Conservation (phyloP, 257 asterid species). For the Solanum neorickii region DNA sequence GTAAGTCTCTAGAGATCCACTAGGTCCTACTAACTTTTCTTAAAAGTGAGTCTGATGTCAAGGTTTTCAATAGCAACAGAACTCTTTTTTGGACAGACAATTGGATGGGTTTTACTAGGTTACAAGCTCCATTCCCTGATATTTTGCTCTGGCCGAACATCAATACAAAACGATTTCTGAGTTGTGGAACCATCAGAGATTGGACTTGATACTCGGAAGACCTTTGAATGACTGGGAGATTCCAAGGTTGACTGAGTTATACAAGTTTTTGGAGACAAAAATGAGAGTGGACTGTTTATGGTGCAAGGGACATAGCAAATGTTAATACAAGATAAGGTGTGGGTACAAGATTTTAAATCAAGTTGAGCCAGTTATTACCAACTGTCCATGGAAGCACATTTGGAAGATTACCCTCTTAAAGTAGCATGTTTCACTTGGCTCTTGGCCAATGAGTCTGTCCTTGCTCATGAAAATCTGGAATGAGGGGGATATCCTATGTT, state of each 20-base stretch:
- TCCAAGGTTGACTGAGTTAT: not conserved
- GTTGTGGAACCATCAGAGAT: not conserved
- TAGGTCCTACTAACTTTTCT: not conserved
- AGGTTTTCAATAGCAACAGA: not conserved
- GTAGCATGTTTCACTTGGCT: not conserved
- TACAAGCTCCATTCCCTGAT: not conserved
- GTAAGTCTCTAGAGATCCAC: not conserved
- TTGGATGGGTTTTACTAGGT: not conserved
- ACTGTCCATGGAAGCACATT: not conserved
- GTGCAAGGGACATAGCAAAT: not conserved
- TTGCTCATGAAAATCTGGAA: not conserved
- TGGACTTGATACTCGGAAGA: not conserved
- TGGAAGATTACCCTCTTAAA: not conserved
- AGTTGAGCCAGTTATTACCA: not conserved
- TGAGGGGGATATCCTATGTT: not conserved
- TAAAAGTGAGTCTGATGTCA: not conserved
- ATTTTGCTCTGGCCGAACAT: not conserved
- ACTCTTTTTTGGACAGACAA: not conserved
- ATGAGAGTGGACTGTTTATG: not conserved
- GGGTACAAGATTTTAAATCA: not conserved
- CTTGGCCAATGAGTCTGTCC: not conserved
- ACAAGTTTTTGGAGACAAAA: not conserved
- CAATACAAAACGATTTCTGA: not conserved
- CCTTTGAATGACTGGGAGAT: not conserved
- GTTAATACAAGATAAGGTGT: not conserved